phyloP scores from a whole-genome alignment of 2,329 filamentous ascomycete genomes.

The Ilyonectria sp. region DNA sequence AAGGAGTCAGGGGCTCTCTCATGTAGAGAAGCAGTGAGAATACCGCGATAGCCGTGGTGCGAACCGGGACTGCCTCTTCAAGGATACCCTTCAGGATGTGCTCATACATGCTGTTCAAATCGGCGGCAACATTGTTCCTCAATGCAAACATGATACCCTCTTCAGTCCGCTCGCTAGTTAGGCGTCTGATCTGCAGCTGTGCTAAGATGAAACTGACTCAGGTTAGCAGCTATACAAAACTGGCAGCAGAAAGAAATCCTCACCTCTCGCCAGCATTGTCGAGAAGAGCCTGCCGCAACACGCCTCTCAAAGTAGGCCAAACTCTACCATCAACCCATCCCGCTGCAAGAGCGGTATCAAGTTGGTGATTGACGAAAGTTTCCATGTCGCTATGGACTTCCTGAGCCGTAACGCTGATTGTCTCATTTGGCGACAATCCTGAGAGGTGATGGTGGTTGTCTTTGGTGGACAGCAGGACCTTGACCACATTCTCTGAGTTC shows the following conservation, averaged over 20 bases:
- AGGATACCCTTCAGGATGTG: not conserved
- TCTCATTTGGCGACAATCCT: not conserved
- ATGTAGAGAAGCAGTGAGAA: not conserved
- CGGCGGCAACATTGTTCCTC: no score
- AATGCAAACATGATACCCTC: no score
- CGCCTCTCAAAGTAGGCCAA: no score
- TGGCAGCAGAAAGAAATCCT: no score
- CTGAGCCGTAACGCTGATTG: not conserved
- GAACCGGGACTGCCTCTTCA: not conserved
- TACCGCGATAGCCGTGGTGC: not conserved
- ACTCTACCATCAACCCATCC: no score
- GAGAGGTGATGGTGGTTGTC: slow-evolving; percentile 1
- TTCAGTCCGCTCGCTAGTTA: no score
- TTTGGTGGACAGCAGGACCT: slow-evolving; percentile 13
- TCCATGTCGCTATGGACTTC: not conserved
- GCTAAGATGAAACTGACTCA: no score
- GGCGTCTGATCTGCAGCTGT: no score
- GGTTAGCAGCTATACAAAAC: no score
- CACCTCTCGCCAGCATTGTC: no score
- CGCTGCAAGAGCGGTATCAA: not conserved
- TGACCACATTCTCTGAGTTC: slow-evolving; percentile 18
- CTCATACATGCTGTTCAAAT: not conserved
- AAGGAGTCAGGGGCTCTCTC: not conserved
- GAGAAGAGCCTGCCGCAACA: no score
- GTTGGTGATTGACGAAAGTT: not conserved